Conservation (phyloP, 306 rosid species). For the Quillaja saponaria region DNA sequence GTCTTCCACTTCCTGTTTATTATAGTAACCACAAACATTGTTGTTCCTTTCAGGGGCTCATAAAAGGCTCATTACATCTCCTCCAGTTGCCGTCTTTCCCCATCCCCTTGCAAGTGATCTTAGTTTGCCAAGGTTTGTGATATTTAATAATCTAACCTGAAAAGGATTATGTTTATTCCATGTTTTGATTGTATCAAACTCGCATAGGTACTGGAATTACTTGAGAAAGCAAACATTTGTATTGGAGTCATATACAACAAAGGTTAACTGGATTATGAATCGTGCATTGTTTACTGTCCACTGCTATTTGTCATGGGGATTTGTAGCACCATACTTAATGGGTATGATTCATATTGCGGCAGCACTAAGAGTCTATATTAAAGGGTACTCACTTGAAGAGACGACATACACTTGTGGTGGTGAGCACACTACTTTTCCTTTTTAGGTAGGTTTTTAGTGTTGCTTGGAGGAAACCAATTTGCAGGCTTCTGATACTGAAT, state of each 20-base stretch:
- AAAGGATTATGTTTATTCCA: slow-evolving; percentile 18
- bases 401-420: slow-evolving; percentile 53
- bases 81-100: slow-evolving; percentile 96
- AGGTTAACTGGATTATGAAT: slow-evolving; percentile 84
- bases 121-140: slow-evolving; percentile 77
- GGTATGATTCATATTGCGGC: slow-evolving; percentile 70
- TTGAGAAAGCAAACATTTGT: slow-evolving; percentile 99
- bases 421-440: slow-evolving; percentile 57
- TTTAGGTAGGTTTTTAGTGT: slow-evolving; percentile 44
- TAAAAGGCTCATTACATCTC: slow-evolving; percentile 86
- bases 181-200: slow-evolving; percentile 30
- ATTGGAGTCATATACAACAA: slow-evolving; percentile 81
- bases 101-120: slow-evolving; percentile 98
- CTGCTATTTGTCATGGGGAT: slow-evolving; percentile 94
- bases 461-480: slow-evolving; percentile 25
- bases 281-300: slow-evolving; percentile 82
- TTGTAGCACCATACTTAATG: slow-evolving; percentile 78
- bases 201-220: slow-evolving; percentile 93
- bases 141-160: slow-evolving; percentile 20
- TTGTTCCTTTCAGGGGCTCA: slow-evolving; percentile 68
- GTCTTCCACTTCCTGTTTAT: slow-evolving; percentile 13
- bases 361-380: slow-evolving; percentile 53
- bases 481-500: slow-evolving; percentile 23
- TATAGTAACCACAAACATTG: background rate
- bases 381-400: slow-evolving; percentile 66